These are phyloP conservation scores for Dryas octopetala DNA, from an alignment of 306 rosid species.

Conservation along the genomic window DNA sequence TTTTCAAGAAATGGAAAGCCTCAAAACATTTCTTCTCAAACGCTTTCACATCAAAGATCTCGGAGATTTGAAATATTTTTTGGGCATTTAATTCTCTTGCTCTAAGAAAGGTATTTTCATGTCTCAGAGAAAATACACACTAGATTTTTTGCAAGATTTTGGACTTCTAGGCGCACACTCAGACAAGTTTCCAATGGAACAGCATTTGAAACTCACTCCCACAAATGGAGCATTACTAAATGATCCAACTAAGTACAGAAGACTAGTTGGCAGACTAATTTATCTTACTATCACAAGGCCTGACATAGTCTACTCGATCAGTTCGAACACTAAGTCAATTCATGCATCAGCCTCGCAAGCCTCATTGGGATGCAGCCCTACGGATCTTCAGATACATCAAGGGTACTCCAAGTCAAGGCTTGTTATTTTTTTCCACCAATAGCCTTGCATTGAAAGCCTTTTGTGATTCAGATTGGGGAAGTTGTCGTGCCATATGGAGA, in stretches of 20 bases:
- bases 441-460: neutral
- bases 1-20: neutral
- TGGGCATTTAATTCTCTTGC: conserved; percentile 4
- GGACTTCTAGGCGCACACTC: neutral
- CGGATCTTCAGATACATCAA: neutral
- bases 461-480: conserved; percentile 4
- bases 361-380: conserved; percentile 8
- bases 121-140: neutral
- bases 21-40: neutral
- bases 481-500: conserved; percentile 2
- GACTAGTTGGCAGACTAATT: neutral
- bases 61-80: neutral
- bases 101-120: conserved; percentile 11
- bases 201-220: conserved; percentile 5
- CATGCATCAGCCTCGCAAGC: conserved; percentile 8
- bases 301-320: neutral
- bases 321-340: neutral
- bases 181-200: neutral
- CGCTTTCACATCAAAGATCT: conserved; percentile 1
- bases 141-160: neutral
- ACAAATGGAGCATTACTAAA: conserved; percentile 12
- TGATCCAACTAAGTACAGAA: conserved; percentile 7
- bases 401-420: neutral
- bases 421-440: neutral
- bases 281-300: conserved; percentile 6